A percentile compares a stretch with the other conserved stretches of the same genome.
These are phyloP conservation scores for Phytophthora pinifolia DNA, from an alignment of 352 stramenopile genomes.

Conservation along the genomic window DNA sequence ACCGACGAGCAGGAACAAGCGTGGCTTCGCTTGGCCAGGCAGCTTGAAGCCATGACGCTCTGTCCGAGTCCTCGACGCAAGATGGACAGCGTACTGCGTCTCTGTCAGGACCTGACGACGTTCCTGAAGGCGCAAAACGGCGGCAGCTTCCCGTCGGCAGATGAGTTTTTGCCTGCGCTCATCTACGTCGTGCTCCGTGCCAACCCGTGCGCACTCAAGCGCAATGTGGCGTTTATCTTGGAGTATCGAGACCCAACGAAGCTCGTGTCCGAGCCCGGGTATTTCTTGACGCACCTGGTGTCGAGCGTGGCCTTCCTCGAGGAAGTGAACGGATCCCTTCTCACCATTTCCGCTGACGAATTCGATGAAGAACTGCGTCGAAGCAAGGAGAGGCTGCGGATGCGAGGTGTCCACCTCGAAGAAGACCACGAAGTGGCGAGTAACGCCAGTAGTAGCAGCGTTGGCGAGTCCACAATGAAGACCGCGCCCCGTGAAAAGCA, in stretches of 20 bases:
- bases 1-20: conserved; percentile 32
- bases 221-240: conserved; percentile 87
- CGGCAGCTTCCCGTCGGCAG: conserved; percentile 75
- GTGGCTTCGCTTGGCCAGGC: conserved; percentile 46
- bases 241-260: conserved; percentile 70
- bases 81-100: conserved; percentile 74
- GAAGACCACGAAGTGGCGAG: conserved; percentile 26
- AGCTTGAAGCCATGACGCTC: conserved; percentile 46
- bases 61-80: conserved; percentile 82
- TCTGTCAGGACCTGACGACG: conserved; percentile 73
- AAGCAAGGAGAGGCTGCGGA: conserved; percentile 31
- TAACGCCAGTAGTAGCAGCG: conserved; percentile 16
- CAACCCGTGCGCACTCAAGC: conserved; percentile 84
- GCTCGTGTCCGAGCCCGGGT: conserved; percentile 88
- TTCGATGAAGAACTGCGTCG: conserved; percentile 60
- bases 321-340: conserved; percentile 61
- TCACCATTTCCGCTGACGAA: conserved; percentile 75
- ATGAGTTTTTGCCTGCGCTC: conserved; percentile 92
- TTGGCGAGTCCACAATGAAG: conserved; percentile 3
- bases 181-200: conserved; percentile 90
- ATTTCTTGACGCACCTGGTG: conserved; percentile 92
- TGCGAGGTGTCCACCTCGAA: conserved; percentile 12
- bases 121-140: conserved; percentile 53
- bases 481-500: conserved; percentile 11
- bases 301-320: conserved; percentile 82